phyloP scores from a whole-genome alignment of 495 filamentous ascomycete species.

The Talaromyces thailandensis region DNA sequence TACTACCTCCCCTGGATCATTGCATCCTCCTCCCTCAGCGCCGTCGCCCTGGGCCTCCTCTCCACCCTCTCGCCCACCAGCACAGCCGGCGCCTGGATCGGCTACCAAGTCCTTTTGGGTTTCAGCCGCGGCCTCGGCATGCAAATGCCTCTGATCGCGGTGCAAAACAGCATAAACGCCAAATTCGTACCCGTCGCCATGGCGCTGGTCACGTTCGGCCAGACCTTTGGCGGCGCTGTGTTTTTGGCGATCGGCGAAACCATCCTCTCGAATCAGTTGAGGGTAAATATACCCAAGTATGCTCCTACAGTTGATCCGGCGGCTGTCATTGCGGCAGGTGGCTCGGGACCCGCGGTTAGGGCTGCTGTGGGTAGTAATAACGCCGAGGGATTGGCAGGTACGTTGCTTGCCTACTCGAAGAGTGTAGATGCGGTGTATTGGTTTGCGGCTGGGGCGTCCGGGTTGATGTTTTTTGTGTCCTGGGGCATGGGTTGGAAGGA shows the following conservation, averaged over 20 bases:
- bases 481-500: constrained; percentile 48
- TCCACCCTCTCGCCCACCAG: constrained; percentile 38
- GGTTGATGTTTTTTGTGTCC: constrained; percentile 17
- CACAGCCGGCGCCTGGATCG: constrained; percentile 38
- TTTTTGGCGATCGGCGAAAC: constrained; percentile 60
- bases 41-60: constrained; percentile 40
- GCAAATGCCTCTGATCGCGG: constrained; percentile 36
- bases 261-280: constrained; percentile 55
- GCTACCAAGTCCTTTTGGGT: constrained; percentile 48
- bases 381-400: constrained; percentile 38
- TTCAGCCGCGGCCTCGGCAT: constrained; percentile 36
- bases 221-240: constrained; percentile 56
- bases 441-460: constrained; percentile 17
- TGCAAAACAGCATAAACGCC: constrained; percentile 40
- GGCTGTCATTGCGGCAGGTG: constrained; percentile 47
- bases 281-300: constrained; percentile 33
- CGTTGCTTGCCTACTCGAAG: constrained; percentile 49
- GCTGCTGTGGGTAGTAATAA: constrained; percentile 9
- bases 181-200: constrained; percentile 40
- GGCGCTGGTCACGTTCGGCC: constrained; percentile 36
- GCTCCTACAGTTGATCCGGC: constrained; percentile 24
- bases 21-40: constrained; percentile 12
- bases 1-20: constrained; percentile 43
- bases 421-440: constrained; percentile 29
- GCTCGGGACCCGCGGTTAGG: constrained; percentile 29